A percentile compares a stretch with the other conserved stretches of the same genome.
phyloP scores from a whole-genome alignment of 768 basidiomycete species.

The Scleroderma citrinum region DNA sequence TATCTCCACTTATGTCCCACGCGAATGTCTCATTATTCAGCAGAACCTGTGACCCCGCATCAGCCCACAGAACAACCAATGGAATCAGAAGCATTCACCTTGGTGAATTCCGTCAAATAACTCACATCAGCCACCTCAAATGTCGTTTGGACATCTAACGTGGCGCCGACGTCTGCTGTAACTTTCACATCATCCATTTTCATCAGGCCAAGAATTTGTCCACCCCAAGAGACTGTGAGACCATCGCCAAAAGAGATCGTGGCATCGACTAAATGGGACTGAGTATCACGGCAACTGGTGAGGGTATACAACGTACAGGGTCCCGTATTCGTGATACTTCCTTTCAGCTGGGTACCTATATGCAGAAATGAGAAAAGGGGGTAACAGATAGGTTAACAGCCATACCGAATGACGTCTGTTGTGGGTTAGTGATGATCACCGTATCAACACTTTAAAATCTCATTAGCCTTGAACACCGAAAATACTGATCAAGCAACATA shows the following conservation, averaged over 20 bases:
- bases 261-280: slow-evolving; percentile 48
- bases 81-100: slow-evolving; percentile 28
- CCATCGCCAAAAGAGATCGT: slow-evolving; percentile 60
- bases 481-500: slow-evolving; percentile 17
- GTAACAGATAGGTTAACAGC: slow-evolving; percentile 3
- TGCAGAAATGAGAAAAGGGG: slow-evolving; percentile 3
- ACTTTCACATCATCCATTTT: slow-evolving; percentile 55
- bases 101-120: slow-evolving; percentile 59
- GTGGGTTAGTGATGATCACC: slow-evolving; percentile 55
- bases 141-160: slow-evolving; percentile 44
- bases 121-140: slow-evolving; percentile 56
- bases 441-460: slow-evolving; percentile 41
- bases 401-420: slow-evolving; percentile 52
- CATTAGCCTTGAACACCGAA: not conserved
- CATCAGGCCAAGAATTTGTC: slow-evolving; percentile 51
- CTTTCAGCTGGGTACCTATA: slow-evolving; percentile 47
- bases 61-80: not conserved
- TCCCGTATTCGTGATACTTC: slow-evolving; percentile 62
- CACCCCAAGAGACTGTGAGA: slow-evolving; percentile 55
- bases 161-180: slow-evolving; percentile 58
- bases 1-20: slow-evolving; percentile 63
- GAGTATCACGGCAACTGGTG: slow-evolving; percentile 1
- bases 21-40: slow-evolving; percentile 61
- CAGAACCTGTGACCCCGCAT: slow-evolving; percentile 32
- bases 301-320: slow-evolving; percentile 46